A percentile compares a stretch with the other conserved stretches of the same genome.
Conservation (phyloP, 192 early-diverging fungal species). For the Phlyctochytrium planicorne region DNA sequence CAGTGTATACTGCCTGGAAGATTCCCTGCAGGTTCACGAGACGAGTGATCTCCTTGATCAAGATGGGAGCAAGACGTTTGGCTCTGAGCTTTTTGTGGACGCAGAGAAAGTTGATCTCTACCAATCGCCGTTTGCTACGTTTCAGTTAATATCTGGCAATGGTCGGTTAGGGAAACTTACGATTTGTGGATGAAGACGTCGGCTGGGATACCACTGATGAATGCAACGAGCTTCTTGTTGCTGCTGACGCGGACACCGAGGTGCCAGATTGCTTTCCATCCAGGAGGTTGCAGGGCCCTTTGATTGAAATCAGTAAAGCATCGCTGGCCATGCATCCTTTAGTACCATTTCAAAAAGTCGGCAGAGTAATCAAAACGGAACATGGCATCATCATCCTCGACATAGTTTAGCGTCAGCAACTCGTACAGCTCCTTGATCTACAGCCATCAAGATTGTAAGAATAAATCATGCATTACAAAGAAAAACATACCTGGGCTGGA, state of each 20-base stretch:
- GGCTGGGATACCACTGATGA: conserved; percentile 92
- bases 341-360: conserved; percentile 87
- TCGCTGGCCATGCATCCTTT: not conserved
- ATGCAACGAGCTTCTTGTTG: conserved; percentile 85
- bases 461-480: conserved; percentile 2
- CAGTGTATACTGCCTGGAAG: conserved; percentile 98
- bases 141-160: not conserved
- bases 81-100: conserved; percentile 93
- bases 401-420: conserved; percentile 90
- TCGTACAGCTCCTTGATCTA: conserved; percentile 77
- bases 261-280: conserved; percentile 86
- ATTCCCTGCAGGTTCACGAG: conserved; percentile 86
- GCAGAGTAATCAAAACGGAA: conserved; percentile 97
- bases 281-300: conserved; percentile 91
- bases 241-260: conserved; percentile 84
- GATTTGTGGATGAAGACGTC: conserved; percentile 69
- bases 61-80: conserved; percentile 91
- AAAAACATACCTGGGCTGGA: conserved; percentile 57
- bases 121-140: conserved; percentile 52
- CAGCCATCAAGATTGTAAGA: not conserved
- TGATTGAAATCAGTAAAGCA: not conserved
- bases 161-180: conserved; percentile 38
- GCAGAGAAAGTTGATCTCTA: conserved; percentile 98
- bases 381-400: conserved; percentile 94
- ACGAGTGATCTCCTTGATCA: conserved; percentile 97